Percentiles rank a stretch among this genome's conserved stretches.
These are phyloP conservation scores for Verticillium albo-atrum DNA, from an alignment of 2,329 filamentous ascomycete species.

Conservation along the genomic window DNA sequence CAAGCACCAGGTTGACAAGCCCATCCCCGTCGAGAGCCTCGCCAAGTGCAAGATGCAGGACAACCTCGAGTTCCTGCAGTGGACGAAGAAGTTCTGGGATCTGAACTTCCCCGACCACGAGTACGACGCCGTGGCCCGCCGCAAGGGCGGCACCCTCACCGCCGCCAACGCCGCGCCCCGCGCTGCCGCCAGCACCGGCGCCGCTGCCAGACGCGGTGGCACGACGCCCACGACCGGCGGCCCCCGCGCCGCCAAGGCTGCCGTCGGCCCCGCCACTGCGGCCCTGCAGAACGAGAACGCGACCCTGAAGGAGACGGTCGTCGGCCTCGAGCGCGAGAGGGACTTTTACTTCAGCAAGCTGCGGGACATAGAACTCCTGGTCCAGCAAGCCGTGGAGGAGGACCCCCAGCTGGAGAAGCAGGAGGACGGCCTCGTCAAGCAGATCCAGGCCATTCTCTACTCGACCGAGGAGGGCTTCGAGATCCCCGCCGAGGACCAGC, in stretches of 20 bases:
- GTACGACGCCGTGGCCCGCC: conserved; percentile 82
- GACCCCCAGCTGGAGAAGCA: conserved; percentile 93
- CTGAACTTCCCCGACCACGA: conserved; percentile 96
- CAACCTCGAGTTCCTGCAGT: conserved; percentile 98
- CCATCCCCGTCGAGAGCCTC: conserved; percentile 81
- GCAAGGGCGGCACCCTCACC: conserved; percentile 68
- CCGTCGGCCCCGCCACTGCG: conserved; percentile 55
- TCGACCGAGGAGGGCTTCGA: conserved; percentile 92
- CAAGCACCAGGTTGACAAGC: conserved; percentile 83
- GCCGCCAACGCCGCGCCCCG: conserved; percentile 43
- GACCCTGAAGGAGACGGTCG: conserved; percentile 91
- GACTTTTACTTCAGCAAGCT: conserved; percentile 99
- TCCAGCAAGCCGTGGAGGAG: conserved; percentile 89
- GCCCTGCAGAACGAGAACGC: conserved; percentile 81
- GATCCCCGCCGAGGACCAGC: conserved; percentile 75
- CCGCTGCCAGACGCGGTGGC: conserved; percentile 51
- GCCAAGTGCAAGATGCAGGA: conserved; percentile 99
- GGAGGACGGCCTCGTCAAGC: conserved; percentile 86
- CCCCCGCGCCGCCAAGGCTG: conserved; percentile 40
- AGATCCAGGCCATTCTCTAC: conserved; percentile 95
- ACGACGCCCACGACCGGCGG: conserved; percentile 57
- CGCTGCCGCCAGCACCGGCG: conserved; percentile 42
- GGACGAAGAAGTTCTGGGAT: conserved; percentile 96
- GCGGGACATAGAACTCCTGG: conserved; percentile 89
- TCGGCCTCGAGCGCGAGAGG: conserved; percentile 87